A percentile compares a stretch with the other conserved stretches of the same genome.
Conservation (phyloP, 2,329 filamentous ascomycete genomes). For the Truncatella angustata region DNA sequence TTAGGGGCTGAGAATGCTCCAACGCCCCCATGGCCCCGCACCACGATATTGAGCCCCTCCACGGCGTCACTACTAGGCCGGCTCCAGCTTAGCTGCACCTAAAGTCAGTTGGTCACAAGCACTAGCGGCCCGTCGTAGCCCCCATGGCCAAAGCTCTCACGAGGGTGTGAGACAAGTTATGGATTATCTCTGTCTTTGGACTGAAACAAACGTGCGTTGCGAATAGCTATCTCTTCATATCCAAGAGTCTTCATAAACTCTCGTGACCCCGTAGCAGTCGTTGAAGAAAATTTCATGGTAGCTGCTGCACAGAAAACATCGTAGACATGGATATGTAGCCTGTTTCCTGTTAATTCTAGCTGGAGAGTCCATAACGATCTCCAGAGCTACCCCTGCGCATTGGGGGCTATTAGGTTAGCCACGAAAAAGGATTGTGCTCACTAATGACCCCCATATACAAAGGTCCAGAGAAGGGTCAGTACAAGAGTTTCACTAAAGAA, state of each 20-base stretch:
- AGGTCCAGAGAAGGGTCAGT: too few relatives aligned
- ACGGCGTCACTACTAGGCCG: not conserved
- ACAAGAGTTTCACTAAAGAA: too few relatives aligned
- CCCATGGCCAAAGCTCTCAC: conserved; percentile 3
- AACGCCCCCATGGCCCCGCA: not conserved
- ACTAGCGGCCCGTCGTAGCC: conserved; percentile 6
- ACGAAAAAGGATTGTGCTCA: not conserved
- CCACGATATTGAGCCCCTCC: not conserved
- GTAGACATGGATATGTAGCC: not conserved
- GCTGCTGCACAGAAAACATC: not conserved
- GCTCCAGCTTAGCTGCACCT: conserved; percentile 2
- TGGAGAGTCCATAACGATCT: not conserved
- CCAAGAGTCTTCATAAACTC: too few relatives aligned
- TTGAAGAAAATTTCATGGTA: too few relatives aligned
- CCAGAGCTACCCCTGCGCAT: conserved; percentile 3
- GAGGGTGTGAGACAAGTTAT: conserved; percentile 2
- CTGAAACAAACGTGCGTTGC: conserved; percentile 5
- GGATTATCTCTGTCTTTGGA: not conserved
- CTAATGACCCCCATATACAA: not conserved
- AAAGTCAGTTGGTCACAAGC: conserved; percentile 4
- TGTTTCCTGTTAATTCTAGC: not conserved
- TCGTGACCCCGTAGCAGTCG: too few relatives aligned
- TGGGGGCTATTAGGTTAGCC: not conserved
- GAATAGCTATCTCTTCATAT: not conserved
- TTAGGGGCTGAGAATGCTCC: not conserved